A percentile compares a stretch with the other conserved stretches of the same genome.
These are phyloP conservation scores for Fusarium duplospermum DNA, from an alignment of 2,329 filamentous ascomycete species.

Conservation along the genomic window DNA sequence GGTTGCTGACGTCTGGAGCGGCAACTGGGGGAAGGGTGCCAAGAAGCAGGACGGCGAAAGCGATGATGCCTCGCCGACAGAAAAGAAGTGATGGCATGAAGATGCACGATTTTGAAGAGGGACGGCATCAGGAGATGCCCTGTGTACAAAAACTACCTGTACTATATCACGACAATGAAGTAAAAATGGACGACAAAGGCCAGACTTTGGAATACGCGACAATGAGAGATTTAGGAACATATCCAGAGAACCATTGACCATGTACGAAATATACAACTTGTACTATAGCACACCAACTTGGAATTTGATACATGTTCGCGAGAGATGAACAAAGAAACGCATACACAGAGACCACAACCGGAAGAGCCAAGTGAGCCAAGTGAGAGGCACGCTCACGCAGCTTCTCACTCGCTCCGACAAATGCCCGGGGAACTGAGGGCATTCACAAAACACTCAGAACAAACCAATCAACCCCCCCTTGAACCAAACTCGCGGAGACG, in stretches of 20 bases:
- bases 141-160: constrained; percentile 29
- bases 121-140: neutral
- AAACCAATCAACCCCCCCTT: too few species aligned
- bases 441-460: too few species aligned
- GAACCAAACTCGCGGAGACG: too few species aligned
- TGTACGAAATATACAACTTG: constrained; percentile 23
- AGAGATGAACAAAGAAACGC: too few species aligned
- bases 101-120: neutral
- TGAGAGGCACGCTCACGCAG: too few species aligned
- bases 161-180: constrained; percentile 22
- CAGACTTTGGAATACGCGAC: neutral
- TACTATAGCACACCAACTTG: neutral
- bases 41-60: constrained; percentile 46
- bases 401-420: too few species aligned
- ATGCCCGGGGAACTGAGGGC: too few species aligned
- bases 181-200: neutral
- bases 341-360: too few species aligned
- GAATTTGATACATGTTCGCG: neutral
- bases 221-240: constrained; percentile 9
- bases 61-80: constrained; percentile 12
- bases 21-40: constrained; percentile 48
- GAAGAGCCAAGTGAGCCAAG: too few species aligned
- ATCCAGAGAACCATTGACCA: constrained; percentile 3
- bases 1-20: constrained; percentile 64
- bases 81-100: constrained; percentile 37